These are phyloP conservation scores for Pisolithus microcarpus DNA, from an alignment of 768 basidiomycete genomes.

Conservation along the genomic window DNA sequence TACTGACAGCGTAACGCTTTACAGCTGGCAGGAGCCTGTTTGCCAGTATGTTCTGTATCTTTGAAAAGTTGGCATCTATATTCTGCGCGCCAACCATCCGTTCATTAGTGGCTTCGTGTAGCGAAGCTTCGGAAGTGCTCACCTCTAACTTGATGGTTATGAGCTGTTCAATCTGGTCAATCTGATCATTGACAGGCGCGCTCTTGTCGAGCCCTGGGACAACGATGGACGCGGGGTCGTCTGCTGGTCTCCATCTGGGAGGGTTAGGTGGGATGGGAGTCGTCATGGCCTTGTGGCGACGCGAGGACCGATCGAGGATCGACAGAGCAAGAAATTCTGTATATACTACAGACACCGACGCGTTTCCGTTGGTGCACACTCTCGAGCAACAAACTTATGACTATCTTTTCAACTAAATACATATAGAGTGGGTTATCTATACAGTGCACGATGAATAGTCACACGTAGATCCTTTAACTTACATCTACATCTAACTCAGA, in stretches of 20 bases:
- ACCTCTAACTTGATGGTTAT: conserved; percentile 91
- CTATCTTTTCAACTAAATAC: too few species aligned
- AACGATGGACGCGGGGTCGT: conserved; percentile 55
- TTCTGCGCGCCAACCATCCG: conserved; percentile 42
- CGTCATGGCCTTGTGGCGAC: conserved; percentile 13
- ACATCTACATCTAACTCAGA: conserved; percentile 29
- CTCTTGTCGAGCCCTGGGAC: conserved; percentile 68
- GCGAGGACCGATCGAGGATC: too few species aligned
- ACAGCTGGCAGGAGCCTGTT: conserved; percentile 79
- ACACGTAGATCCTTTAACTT: background rate
- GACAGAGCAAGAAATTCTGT: too few species aligned
- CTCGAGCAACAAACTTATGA: too few species aligned
- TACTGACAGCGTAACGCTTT: conserved; percentile 81
- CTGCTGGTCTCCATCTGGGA: conserved; percentile 58
- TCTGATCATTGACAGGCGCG: conserved; percentile 70
- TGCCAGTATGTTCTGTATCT: conserved; percentile 78
- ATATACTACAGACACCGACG: too few species aligned
- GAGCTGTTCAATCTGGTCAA: conserved; percentile 92
- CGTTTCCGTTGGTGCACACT: too few species aligned
- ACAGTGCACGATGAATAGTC: too few species aligned
- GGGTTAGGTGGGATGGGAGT: conserved; percentile 53
- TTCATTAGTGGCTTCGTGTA: conserved; percentile 5
- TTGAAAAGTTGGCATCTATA: conserved; percentile 90
- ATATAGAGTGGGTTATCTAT: too few species aligned
- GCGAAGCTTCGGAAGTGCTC: conserved; percentile 2